Evolutionary conservation across 2,329 filamentous ascomycete species (phyloP).

Genomic region (Penicillium thymicola): DNA sequence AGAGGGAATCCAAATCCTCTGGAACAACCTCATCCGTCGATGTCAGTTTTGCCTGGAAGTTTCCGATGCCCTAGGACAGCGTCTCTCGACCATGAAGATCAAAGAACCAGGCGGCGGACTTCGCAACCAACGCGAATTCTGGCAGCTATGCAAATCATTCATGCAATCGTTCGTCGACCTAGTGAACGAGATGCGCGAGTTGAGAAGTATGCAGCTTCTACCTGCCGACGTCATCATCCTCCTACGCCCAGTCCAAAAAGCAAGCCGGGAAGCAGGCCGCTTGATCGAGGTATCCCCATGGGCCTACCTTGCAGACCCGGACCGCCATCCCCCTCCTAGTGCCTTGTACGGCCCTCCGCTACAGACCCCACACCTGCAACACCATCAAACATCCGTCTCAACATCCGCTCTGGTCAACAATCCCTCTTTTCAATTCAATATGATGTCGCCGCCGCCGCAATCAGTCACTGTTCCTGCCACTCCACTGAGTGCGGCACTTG

Average conservation of each 20-base stretch:
- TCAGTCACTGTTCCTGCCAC: constrained; percentile 71
- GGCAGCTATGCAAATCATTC: constrained; percentile 65
- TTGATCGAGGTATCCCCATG: constrained; percentile 66
- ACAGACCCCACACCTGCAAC: constrained; percentile 31
- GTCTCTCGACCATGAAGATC: constrained; percentile 75
- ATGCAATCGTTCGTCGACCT: constrained; percentile 49
- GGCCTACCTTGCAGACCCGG: constrained; percentile 51
- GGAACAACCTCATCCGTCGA: constrained; percentile 68
- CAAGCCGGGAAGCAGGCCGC: constrained; percentile 74
- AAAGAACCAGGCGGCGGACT: constrained; percentile 75
- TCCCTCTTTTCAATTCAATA: constrained; percentile 23
- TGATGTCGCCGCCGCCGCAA: constrained; percentile 44
- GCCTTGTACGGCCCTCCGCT: constrained; percentile 36
- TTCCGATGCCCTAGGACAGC: constrained; percentile 67
- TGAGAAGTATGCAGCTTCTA: constrained; percentile 48
- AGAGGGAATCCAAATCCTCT: constrained; percentile 61
- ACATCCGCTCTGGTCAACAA: constrained; percentile 21
- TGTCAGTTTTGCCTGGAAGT: constrained; percentile 69
- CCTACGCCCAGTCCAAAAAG: constrained; percentile 76
- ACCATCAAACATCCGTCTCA: constrained; percentile 30
- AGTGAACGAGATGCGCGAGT: constrained; percentile 47
- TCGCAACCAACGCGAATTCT: constrained; percentile 57
- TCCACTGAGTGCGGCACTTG: constrained; percentile 82
- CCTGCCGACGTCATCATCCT: constrained; percentile 67
- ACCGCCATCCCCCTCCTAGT: constrained; percentile 32